Evolutionary conservation across 2,329 filamentous ascomycete species (phyloP), one percentile per base, ranked within the genome.

Genomic region (Colletotrichum australisinense): DNA sequence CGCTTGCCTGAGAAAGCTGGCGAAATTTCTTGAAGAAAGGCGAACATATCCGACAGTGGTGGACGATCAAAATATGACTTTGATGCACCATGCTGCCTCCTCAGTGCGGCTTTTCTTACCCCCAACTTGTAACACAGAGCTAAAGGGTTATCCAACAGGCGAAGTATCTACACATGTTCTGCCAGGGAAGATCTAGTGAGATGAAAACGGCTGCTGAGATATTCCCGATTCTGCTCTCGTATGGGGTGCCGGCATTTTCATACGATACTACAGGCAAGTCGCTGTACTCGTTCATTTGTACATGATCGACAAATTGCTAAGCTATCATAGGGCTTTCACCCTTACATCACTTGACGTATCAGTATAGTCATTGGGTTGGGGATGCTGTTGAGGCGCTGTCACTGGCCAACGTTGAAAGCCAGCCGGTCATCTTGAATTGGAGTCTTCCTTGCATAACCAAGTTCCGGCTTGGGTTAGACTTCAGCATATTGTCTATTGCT

Each of bases 281-380:
- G 1, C 19, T 0, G 1, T n/a, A 9, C 3, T 11, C 22, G 1
- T 1, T 49, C 8, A 49, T 4, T 8, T 9, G 1, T 0, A n/a
- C 1, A n/a, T 0, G 0, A n/a, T n/a, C 4, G 2, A 4, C 1
- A 49, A 5, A 22, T 49, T 2, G 19, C 19, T 49, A 2, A 49
- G 0, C 3, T 19, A 4, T 8, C 1, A 3, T 8, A 49, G 42
- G 42, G 0, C 0, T n/a, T 7, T 49, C 42, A 1, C 19, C 19
- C 8, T n/a, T 49, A n/a, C 5, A 19, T 30, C 0, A 8, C 28
- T 8, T 8, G 5, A 38, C 11, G 3, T 1, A 2, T 11, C 5
- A 12, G 22, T 1, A 1, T 26, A 0, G 1, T 1, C 22, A 56
- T 0, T 9, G 5, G 35, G 3, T 3, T 1, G 11, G 6, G 2